Evolutionary conservation across 164 flowering plant species (phyloP), one percentile per base, ranked within the genome.

Genomic region (Amborella trichopoda): DNA sequence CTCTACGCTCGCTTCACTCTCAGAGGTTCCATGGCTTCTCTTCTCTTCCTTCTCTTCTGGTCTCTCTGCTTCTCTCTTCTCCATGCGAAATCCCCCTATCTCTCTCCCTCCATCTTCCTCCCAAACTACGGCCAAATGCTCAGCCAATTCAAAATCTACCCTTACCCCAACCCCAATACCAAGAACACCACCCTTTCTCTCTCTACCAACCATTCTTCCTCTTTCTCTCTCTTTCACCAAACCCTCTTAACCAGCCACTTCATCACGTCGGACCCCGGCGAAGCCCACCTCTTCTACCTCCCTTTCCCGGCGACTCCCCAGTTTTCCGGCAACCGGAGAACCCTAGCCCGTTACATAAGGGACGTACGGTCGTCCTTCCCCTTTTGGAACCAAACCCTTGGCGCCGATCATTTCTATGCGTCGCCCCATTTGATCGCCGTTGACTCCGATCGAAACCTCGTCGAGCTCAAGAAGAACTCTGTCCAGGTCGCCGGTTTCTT

Each of bases 301-400:
- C 73, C 81, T 20, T 63, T 73, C 62, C 40, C 73, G 33, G 40
- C 68, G 28, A 50, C 42, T 21, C 1, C 14, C 9, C 11, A 30
- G 9, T 14, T 14, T 14, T 30, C 34, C 34, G 22, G 39, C 50
- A 53, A 76, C 48, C 33, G 69, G 4, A 78, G 85, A 44, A 51
- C 75, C 3, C 27, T 67, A 16, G 47, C 78, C 12, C 77, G 79
- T 2, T 40, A 52, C 8, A 58, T 86, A 48, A 53, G 62, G 2
- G 55, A 55, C 14, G 40, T 78, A 28, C 70, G 83, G 0, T 23
- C 25, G 22, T 32, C 52, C 6, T 49, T 48, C 45, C 86, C 91
- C 3, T 86, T 61, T 69, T 86, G 95, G 95, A 75, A 86, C 67
- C 80, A 73, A 8, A 69, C 91, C 2, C 89, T 86, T 19, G 91